These are phyloP conservation scores for Coniochaeta prunicola DNA, from an alignment of 2,329 filamentous ascomycete genomes.

Conservation along the genomic window DNA sequence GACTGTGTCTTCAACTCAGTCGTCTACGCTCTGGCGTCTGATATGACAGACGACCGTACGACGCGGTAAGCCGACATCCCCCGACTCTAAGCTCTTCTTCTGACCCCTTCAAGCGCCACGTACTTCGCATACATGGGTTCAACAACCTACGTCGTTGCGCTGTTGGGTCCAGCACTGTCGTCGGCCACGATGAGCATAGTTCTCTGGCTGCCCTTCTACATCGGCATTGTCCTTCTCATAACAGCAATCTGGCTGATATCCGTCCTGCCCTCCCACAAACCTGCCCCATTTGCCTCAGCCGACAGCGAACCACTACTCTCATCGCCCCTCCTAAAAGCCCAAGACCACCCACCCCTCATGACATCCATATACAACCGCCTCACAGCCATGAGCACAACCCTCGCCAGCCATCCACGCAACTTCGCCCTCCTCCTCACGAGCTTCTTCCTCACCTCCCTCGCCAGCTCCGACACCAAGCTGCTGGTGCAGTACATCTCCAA, in stretches of 20 bases:
- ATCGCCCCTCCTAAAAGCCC: slow-evolving; percentile 25
- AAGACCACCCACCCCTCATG: slow-evolving; percentile 20
- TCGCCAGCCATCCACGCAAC: slow-evolving; percentile 31
- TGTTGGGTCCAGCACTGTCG: slow-evolving; percentile 38
- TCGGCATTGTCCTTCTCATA: slow-evolving; percentile 28
- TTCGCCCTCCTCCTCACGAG: slow-evolving; percentile 33
- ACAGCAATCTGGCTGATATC: slow-evolving; percentile 24
- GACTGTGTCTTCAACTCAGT: slow-evolving; percentile 45
- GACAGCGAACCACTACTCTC: slow-evolving; percentile 29
- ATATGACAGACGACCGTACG: slow-evolving; percentile 34
- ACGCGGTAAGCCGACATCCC: slow-evolving; percentile 17
- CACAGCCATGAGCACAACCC: slow-evolving; percentile 20
- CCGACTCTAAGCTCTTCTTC: neutral
- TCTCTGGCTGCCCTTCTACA: slow-evolving; percentile 35
- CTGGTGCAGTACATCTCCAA: slow-evolving; percentile 43
- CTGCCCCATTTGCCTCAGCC: neutral
- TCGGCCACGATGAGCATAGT: slow-evolving; percentile 35
- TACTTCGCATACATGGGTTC: slow-evolving; percentile 45
- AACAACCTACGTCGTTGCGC: slow-evolving; percentile 36
- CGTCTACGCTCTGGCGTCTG: slow-evolving; percentile 35
- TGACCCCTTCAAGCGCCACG: slow-evolving; percentile 27
- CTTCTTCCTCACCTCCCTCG: slow-evolving; percentile 40
- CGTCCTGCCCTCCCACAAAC: slow-evolving; percentile 16
- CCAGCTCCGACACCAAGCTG: slow-evolving; percentile 43
- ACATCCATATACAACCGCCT: slow-evolving; percentile 19